These are phyloP conservation scores for Russula vinacea DNA, from an alignment of 768 basidiomycete species.

Conservation along the genomic window DNA sequence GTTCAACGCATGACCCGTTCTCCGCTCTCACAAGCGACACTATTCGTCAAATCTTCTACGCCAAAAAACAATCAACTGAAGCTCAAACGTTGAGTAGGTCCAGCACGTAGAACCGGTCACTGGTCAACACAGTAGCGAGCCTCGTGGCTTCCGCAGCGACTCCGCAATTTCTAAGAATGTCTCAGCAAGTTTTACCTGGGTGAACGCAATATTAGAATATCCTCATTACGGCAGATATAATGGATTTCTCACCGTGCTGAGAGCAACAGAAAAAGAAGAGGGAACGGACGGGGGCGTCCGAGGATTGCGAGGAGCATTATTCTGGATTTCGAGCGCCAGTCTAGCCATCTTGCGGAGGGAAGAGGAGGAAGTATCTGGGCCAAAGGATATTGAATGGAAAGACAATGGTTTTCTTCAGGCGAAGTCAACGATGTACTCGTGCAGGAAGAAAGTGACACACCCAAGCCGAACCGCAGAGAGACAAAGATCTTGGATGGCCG, in stretches of 20 bases:
- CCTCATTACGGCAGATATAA: too few relatives aligned
- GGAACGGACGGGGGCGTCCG: neutral
- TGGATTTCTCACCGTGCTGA: slow-evolving; percentile 5
- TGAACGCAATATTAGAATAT: neutral
- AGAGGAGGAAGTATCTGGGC: slow-evolving; percentile 36
- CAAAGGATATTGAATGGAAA: slow-evolving; percentile 60
- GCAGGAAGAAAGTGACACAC: too few relatives aligned
- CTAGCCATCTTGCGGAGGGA: slow-evolving; percentile 49
- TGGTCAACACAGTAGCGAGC: slow-evolving; percentile 43
- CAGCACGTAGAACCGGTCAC: too few relatives aligned
- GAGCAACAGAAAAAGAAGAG: slow-evolving; percentile 46
- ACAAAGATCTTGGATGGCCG: too few relatives aligned
- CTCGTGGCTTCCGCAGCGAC: slow-evolving; percentile 55
- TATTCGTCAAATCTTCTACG: neutral
- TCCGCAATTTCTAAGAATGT: slow-evolving; percentile 59
- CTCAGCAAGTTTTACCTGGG: slow-evolving; percentile 51
- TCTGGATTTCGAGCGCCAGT: slow-evolving; percentile 49
- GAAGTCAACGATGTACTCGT: neutral
- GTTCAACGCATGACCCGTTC: too few relatives aligned
- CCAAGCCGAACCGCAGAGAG: too few relatives aligned
- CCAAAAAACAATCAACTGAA: too few relatives aligned
- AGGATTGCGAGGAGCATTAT: slow-evolving; percentile 43
- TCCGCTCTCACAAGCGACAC: too few relatives aligned
- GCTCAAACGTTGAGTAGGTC: too few relatives aligned
- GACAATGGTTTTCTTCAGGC: slow-evolving; percentile 49